These are phyloP conservation scores for Thermochaetoides thermophila DNA, from an alignment of 495 filamentous ascomycete genomes.

Conservation along the genomic window DNA sequence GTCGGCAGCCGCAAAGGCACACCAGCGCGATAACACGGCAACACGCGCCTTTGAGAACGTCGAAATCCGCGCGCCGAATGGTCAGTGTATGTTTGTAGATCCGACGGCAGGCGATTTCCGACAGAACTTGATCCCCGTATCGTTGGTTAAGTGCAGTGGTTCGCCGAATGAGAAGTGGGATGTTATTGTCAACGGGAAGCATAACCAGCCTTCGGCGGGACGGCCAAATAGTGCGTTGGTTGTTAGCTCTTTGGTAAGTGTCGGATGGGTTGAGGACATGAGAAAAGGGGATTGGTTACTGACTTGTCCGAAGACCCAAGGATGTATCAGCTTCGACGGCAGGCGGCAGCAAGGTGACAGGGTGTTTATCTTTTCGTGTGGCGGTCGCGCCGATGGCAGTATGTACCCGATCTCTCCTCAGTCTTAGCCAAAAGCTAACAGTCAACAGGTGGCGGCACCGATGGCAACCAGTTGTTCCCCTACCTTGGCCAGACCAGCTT, in stretches of 20 bases:
- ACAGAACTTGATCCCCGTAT: constrained; percentile 38
- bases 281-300: not conserved
- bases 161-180: constrained; percentile 38
- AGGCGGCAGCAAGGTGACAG: constrained; percentile 29
- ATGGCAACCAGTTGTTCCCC: constrained; percentile 27
- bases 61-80: constrained; percentile 32
- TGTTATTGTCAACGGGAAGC: constrained; percentile 35
- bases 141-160: constrained; percentile 29
- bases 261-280: not conserved
- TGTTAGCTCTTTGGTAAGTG: constrained; percentile 30
- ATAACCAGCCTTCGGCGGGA: constrained; percentile 23
- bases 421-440: constrained; percentile 3
- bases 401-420: constrained; percentile 6
- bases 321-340: constrained; percentile 37
- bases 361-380: constrained; percentile 38
- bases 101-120: constrained; percentile 41
- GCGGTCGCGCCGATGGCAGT: constrained; percentile 37
- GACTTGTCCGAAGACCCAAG: constrained; percentile 21
- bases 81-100: constrained; percentile 37
- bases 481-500: constrained; percentile 27
- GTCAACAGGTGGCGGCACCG: constrained; percentile 25
- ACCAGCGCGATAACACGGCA: constrained; percentile 31
- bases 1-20: constrained; percentile 31
- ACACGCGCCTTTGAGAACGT: constrained; percentile 32
- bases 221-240: constrained; percentile 24